Conservation (phyloP, 495 filamentous ascomycete genomes). For the Hyaloscypha finlandica region DNA sequence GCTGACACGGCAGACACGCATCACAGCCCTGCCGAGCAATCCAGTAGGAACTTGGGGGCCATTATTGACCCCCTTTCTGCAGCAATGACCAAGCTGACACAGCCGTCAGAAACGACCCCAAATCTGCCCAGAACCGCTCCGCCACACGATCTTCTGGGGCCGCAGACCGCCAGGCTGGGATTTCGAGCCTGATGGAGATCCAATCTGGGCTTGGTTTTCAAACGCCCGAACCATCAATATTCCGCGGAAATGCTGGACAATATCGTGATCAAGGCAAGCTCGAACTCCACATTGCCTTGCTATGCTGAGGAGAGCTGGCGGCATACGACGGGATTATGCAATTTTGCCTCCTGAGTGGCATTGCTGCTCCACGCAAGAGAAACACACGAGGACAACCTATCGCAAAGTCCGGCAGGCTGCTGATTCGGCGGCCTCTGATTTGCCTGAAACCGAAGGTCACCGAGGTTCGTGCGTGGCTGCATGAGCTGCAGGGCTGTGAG, state of each 20-base stretch:
- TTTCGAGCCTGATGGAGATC: neutral
- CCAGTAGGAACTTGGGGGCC: neutral
- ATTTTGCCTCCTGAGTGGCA: neutral
- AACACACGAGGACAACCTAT: neutral
- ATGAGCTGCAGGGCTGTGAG: neutral
- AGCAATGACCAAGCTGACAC: neutral
- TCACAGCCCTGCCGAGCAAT: neutral
- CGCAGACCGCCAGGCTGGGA: neutral
- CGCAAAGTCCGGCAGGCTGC: neutral
- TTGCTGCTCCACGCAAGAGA: neutral
- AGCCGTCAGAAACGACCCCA: neutral
- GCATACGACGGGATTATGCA: neutral
- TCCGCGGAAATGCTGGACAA: neutral
- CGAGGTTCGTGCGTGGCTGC: neutral
- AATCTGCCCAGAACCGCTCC: neutral
- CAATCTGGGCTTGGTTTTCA: neutral
- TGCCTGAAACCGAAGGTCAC: neutral
- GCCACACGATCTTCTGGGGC: neutral
- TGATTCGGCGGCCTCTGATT: constrained; percentile 4
- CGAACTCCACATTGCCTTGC: neutral
- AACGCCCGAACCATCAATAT: neutral
- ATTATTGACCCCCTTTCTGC: neutral
- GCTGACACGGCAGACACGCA: neutral
- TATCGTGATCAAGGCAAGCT: neutral
- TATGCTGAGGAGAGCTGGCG: neutral